phyloP scores from a whole-genome alignment of 495 filamentous ascomycete species.

The Staphylotrichum tortipilum region DNA sequence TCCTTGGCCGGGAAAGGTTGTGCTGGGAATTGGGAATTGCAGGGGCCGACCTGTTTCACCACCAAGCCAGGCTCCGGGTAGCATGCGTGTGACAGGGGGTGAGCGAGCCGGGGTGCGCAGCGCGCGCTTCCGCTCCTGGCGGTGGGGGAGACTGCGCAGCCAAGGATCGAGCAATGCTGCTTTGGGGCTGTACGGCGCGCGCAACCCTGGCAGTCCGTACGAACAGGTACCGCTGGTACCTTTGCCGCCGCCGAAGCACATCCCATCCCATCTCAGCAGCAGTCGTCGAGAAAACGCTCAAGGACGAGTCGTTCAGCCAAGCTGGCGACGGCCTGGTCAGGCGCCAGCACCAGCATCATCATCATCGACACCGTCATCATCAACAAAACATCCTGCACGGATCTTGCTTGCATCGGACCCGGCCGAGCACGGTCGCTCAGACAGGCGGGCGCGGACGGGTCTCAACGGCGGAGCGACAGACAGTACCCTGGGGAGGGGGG shows the following conservation, averaged over 20 bases:
- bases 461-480: conserved; percentile 27
- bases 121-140: conserved; percentile 16
- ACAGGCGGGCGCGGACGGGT: conserved; percentile 2
- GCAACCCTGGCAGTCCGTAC: too few relatives aligned
- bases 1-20: conserved; percentile 21
- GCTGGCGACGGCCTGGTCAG: conserved; percentile 21
- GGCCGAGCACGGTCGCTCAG: conserved; percentile 6
- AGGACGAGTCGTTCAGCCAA: conserved; percentile 8
- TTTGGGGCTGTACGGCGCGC: neutral
- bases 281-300: neutral
- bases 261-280: neutral
- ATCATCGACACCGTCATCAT: too few relatives aligned
- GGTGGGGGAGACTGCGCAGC: conserved; percentile 9
- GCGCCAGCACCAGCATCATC: too few relatives aligned
- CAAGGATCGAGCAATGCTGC: conserved; percentile 9
- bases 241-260: too few relatives aligned
- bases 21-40: conserved; percentile 26
- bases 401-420: conserved; percentile 11
- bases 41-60: conserved; percentile 33
- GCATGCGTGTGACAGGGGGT: conserved; percentile 28
- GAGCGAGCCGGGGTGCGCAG: conserved; percentile 22
- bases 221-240: too few relatives aligned
- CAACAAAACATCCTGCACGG: too few relatives aligned
- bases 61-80: conserved; percentile 27
- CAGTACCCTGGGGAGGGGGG: too few relatives aligned